Evolutionary conservation across 306 rosid genomes (phyloP).

Genomic region (Cercis canadensis): DNA sequence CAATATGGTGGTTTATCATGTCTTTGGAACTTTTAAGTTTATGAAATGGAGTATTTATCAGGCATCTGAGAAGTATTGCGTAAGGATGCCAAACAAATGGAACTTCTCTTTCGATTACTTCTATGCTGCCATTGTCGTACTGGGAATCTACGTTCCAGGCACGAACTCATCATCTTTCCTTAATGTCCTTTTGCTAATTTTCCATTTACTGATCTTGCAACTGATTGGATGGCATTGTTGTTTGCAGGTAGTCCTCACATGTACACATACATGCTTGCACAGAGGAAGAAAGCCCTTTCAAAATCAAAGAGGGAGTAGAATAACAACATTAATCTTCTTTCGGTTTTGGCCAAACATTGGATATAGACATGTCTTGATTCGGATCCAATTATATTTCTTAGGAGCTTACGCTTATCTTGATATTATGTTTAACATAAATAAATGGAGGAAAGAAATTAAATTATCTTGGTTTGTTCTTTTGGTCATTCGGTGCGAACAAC

Average conservation of each 20-base stretch:
- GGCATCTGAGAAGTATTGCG: constrained; percentile 70
- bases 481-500: no score
- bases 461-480: neutral
- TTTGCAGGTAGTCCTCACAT: constrained; percentile 79
- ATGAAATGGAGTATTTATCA: constrained; percentile 41
- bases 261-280: constrained; percentile 76
- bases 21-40: constrained; percentile 17
- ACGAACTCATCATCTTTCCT: constrained; percentile 38
- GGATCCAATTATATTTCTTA: constrained; percentile 8
- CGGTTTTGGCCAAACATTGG: constrained; percentile 26
- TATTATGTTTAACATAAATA: neutral
- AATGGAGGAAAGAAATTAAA: constrained; percentile 3
- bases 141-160: constrained; percentile 77
- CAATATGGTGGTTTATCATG: constrained; percentile 24
- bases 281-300: constrained; percentile 77
- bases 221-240: constrained; percentile 30
- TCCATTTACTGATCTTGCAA: constrained; percentile 10
- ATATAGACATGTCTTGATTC: no score
- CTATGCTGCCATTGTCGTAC: constrained; percentile 48
- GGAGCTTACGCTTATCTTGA: neutral
- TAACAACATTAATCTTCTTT: neutral
- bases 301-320: constrained; percentile 62
- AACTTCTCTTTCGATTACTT: constrained; percentile 81
- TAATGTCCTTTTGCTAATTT: neutral
- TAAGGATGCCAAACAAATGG: constrained; percentile 89